Evolutionary conservation across 345 rosid species (phyloP).

Genomic region (Eucalyptus pumila): DNA sequence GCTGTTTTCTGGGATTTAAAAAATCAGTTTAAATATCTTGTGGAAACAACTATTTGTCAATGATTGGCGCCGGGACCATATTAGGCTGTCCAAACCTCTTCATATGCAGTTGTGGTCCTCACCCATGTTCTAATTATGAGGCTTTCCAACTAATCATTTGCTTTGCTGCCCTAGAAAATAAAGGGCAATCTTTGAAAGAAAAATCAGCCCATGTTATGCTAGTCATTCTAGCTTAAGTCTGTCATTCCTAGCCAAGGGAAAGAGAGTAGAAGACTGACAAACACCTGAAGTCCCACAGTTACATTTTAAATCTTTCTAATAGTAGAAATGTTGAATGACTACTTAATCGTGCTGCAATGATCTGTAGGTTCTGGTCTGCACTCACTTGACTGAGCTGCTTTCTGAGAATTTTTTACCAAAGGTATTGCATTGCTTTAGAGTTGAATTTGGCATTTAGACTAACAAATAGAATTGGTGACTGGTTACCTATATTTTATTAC

Average conservation of each 20-base stretch:
- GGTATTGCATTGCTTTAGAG: constrained; percentile 21
- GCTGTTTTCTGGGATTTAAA: background rate
- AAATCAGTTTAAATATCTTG: background rate
- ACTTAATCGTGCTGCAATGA: background rate
- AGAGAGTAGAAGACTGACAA: background rate
- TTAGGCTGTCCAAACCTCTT: background rate
- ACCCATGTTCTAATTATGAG: background rate
- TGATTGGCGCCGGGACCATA: background rate
- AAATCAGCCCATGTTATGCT: background rate
- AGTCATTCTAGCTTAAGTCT: background rate
- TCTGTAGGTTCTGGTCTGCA: constrained; percentile 73
- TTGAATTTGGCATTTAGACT: background rate
- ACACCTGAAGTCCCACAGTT: background rate
- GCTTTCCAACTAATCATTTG: background rate
- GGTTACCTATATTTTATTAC: background rate
- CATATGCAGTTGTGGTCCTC: background rate
- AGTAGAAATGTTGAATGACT: background rate
- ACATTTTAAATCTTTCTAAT: background rate
- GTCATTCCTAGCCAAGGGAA: background rate
- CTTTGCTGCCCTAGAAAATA: background rate
- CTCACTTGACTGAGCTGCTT: constrained; percentile 82
- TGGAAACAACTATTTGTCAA: background rate
- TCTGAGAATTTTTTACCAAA: constrained; percentile 55
- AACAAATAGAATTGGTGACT: background rate
- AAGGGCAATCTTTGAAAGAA: background rate